Evolutionary conservation across 345 rosid species (phyloP), one percentile per base, ranked within the genome.

Genomic region (Aquilaria malaccensis): DNA sequence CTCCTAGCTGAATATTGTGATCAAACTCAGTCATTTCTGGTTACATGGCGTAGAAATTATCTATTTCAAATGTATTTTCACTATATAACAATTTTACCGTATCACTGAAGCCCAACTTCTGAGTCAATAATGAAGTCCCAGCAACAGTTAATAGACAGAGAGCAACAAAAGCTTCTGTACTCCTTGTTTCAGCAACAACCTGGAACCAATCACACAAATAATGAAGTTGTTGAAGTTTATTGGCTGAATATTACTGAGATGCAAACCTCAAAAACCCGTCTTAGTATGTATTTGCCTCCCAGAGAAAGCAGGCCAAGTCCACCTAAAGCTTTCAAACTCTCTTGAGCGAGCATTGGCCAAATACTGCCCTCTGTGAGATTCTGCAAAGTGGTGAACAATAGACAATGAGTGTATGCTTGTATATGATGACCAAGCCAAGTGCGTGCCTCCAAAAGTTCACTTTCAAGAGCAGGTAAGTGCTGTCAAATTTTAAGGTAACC

Each of bases 181-280:
- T 90, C 73, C 97, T 85, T 65, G 96, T 77, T 81, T 89, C 99
- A 68, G 95, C 96, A 67, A 94, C 95, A 76, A 90, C 85, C 97
- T 94, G 81, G 64, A 57, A 56, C 69, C 57, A 70, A 60, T 67
- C 41, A 66, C 58, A 61, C 57, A 79, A 67, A 30, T 64, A 41
- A 63, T 48, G 61, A 65, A 67, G 60, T 60, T 59, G 12, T 63
- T 33, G 55, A 46, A 62, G 10, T 14, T 46, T 4, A 32, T 60
- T 30, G 14, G 1, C 10, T 50, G 9, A 4, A 11, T 14, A 10
- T 53, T 31, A 63, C 60, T 31, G 60, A n/a, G 43, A 13, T 64
- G 14, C 63, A 58, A 67, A 89, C 99, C 95, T 94, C 96, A 65
- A 89, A 89, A 59, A 90, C 68, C 73, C 95, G 75, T 68, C 97